Evolutionary conservation across 768 basidiomycete species (phyloP).

Genomic region (Collybia nuda): DNA sequence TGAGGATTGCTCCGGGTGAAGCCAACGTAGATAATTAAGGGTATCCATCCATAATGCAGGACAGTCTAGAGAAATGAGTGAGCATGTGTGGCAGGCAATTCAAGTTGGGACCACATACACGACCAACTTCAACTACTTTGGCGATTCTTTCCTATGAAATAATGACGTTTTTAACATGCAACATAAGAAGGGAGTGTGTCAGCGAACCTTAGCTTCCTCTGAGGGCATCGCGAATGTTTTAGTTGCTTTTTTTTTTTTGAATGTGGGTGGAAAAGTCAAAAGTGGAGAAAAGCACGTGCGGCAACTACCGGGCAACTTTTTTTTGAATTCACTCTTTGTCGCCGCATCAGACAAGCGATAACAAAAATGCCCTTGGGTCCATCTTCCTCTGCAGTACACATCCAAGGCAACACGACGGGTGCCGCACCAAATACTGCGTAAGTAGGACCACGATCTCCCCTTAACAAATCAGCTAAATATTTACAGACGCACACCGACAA

Average conservation of each 20-base stretch:
- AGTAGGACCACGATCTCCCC: constrained; percentile 12
- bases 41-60: constrained; percentile 95
- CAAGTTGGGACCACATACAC: constrained; percentile 48
- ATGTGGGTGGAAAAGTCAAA: constrained; percentile 12
- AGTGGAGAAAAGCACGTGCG: constrained; percentile 19
- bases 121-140: constrained; percentile 77
- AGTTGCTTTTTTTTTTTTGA: constrained; percentile 20
- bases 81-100: background rate
- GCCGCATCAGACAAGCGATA: constrained; percentile 2
- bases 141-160: constrained; percentile 70
- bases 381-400: constrained; percentile 50
- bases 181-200: constrained; percentile 7
- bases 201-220: constrained; percentile 81
- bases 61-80: constrained; percentile 58
- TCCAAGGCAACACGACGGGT: constrained; percentile 34
- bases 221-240: constrained; percentile 62
- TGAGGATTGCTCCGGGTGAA: constrained; percentile 92
- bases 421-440: constrained; percentile 37
- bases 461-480: constrained; percentile 6
- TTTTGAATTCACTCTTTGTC: constrained; percentile 21
- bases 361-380: constrained; percentile 49
- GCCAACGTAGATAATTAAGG: constrained; percentile 93
- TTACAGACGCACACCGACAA: constrained; percentile 65
- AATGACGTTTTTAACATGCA: background rate
- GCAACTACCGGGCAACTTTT: constrained; percentile 39